These are phyloP conservation scores for Boletus subcaerulescens DNA, from an alignment of 768 basidiomycete genomes.

Conservation along the genomic window DNA sequence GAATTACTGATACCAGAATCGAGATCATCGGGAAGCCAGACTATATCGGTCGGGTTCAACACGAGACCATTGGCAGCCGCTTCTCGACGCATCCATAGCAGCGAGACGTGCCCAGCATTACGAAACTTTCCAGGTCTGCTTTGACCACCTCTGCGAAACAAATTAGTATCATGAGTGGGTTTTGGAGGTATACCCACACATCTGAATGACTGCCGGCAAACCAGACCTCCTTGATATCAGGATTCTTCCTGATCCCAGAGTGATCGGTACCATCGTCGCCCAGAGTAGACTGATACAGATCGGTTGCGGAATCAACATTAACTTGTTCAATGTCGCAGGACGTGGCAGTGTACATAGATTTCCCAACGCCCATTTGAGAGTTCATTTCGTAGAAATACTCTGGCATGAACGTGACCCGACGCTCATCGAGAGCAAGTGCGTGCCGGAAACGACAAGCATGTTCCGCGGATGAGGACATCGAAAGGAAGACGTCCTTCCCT, in stretches of 20 bases:
- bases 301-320: too few relatives aligned
- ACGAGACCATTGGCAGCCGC: constrained; percentile 2
- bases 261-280: too few relatives aligned
- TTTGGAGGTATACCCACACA: constrained; percentile 1
- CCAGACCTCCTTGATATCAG: constrained; percentile 14
- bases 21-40: constrained; percentile 8
- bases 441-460: constrained; percentile 15
- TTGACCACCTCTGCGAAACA: constrained; percentile 1
- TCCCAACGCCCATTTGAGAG: not conserved
- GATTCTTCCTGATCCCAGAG: not conserved
- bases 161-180: not conserved
- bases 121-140: not conserved
- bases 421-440: constrained; percentile 14
- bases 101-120: constrained; percentile 4
- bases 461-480: constrained; percentile 3
- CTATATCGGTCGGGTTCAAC: not conserved
- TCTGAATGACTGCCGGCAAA: constrained; percentile 9
- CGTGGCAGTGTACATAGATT: not conserved
- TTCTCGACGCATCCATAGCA: constrained; percentile 11
- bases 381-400: constrained; percentile 14
- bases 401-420: constrained; percentile 12
- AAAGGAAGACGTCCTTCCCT: constrained; percentile 1
- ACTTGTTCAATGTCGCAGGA: too few relatives aligned
- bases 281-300: too few relatives aligned
- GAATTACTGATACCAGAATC: not conserved